Evolutionary conservation across 2,329 filamentous ascomycete genomes (phyloP).

Genomic region (Cercospora nicotianae): DNA sequence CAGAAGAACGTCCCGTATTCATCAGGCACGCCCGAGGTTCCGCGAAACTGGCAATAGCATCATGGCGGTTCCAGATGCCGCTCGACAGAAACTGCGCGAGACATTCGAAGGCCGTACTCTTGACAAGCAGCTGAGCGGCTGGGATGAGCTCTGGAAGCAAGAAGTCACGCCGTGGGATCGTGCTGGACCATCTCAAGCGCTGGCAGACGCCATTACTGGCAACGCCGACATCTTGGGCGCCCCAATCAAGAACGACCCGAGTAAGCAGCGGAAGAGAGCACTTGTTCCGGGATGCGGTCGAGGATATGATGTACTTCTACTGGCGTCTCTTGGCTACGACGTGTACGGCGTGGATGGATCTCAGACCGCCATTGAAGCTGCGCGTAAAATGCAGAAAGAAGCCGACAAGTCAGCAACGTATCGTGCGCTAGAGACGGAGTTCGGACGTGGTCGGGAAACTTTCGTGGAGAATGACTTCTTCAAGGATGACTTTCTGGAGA

Average conservation of each 20-base stretch:
- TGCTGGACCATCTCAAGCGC: conserved; percentile 58
- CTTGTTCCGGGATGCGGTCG: conserved; percentile 80
- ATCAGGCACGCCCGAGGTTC: neutral
- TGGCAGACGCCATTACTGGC: conserved; percentile 54
- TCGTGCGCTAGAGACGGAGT: conserved; percentile 42
- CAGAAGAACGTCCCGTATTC: neutral
- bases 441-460: conserved; percentile 53
- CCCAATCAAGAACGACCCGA: conserved; percentile 19
- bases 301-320: conserved; percentile 76
- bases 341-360: conserved; percentile 72
- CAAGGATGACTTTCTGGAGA: conserved; percentile 56
- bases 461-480: conserved; percentile 70
- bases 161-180: conserved; percentile 61
- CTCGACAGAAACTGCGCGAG: conserved; percentile 25
- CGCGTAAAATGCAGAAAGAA: conserved; percentile 45
- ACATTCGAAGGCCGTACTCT: conserved; percentile 46
- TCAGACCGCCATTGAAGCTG: conserved; percentile 50
- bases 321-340: conserved; percentile 75
- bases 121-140: conserved; percentile 41
- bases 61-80: conserved; percentile 7
- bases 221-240: conserved; percentile 29
- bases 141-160: conserved; percentile 53
- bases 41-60: neutral
- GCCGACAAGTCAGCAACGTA: conserved; percentile 46
- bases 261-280: conserved; percentile 52